Base-by-base conservation (phyloP, 164 flowering plant species). In the Amborella trichopoda region DNA sequence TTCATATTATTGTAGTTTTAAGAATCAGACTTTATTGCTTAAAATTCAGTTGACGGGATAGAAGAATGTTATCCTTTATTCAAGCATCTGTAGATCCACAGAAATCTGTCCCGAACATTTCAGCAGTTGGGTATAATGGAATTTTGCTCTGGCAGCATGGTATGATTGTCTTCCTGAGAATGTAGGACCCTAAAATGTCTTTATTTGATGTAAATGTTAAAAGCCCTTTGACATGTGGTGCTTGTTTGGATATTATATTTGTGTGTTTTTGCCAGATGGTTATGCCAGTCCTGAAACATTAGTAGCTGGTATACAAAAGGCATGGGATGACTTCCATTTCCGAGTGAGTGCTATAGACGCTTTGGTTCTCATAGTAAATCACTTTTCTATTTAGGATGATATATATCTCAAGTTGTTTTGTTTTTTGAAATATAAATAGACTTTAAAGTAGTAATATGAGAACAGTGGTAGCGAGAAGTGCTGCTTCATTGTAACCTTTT, bases 51-150 rank as follows among this genome's bases (percentile, higher is more conserved):
- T n/a, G n/a, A n/a, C n/a, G n/a, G n/a, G n/a, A n/a, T n/a, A n/a
- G n/a, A n/a, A n/a, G n/a, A n/a, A n/a, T n/a, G n/a, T n/a, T n/a
- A 38, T 38, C 41, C 41, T 38, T 38, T 6, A 38, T 38, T 10
- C 41, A 38, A 56, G 55, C 33, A 5, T 49, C n/a, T 32, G 62
- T 62, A 86, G 93, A 83, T 52, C 90, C 90, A 23, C 89, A 83
- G 66, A 70, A 62, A 56, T 56, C 76, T 44, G 55, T 59, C 18
- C 96, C 94, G 27, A 77, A 69, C 38, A 72, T 83, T 53, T 72
- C 90, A 32, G 84, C 65, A 53, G 49, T 87, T 68, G 94, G 88
- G 45, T 81, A 69, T 64, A 78, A 78, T 54, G 90, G 96, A 22
- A 62, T 71, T 12, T 25, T 55, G 61, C 62, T 83, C 45, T 79